phyloP scores from a whole-genome alignment of 2,329 filamentous ascomycete species.

The Podosphaera xanthii region DNA sequence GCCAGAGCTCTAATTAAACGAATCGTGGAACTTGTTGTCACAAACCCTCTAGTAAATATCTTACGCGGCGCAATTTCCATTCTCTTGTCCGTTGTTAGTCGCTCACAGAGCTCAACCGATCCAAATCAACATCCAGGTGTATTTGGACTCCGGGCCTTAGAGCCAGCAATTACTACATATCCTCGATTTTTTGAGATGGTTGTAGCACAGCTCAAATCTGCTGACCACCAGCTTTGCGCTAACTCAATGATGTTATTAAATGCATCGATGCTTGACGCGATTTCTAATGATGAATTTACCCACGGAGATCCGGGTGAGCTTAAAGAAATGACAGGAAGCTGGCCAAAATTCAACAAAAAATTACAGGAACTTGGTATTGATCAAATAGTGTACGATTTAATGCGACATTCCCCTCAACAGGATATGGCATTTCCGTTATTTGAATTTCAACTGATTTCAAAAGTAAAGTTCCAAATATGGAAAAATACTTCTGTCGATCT shows the following conservation, averaged over 20 bases:
- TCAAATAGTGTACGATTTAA: constrained; percentile 71
- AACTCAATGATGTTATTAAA: constrained; percentile 93
- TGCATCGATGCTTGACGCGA: constrained; percentile 75
- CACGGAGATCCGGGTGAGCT: constrained; percentile 16
- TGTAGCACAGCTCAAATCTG: constrained; percentile 74
- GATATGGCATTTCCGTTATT: constrained; percentile 75
- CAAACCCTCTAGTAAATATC: constrained; percentile 90
- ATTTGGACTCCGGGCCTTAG: constrained; percentile 77
- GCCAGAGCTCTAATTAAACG: constrained; percentile 45
- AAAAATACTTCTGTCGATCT: constrained; percentile 63
- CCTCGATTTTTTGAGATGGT: constrained; percentile 89
- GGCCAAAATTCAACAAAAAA: constrained; percentile 86
- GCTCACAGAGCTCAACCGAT: constrained; percentile 37
- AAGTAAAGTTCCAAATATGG: constrained; percentile 73
- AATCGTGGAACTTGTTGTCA: constrained; percentile 82
- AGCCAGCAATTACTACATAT: constrained; percentile 74
- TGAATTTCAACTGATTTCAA: constrained; percentile 83
- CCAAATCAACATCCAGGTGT: constrained; percentile 29
- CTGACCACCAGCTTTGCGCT: constrained; percentile 84
- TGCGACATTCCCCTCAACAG: constrained; percentile 82
- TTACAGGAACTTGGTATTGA: constrained; percentile 86
- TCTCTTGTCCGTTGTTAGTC: constrained; percentile 74
- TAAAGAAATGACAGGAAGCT: constrained; percentile 38
- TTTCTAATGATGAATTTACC: constrained; percentile 42
- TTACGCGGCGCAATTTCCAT: constrained; percentile 93